Evolutionary conservation across 192 early-diverging fungal genomes (phyloP).

Genomic region (Coemansia sp.): DNA sequence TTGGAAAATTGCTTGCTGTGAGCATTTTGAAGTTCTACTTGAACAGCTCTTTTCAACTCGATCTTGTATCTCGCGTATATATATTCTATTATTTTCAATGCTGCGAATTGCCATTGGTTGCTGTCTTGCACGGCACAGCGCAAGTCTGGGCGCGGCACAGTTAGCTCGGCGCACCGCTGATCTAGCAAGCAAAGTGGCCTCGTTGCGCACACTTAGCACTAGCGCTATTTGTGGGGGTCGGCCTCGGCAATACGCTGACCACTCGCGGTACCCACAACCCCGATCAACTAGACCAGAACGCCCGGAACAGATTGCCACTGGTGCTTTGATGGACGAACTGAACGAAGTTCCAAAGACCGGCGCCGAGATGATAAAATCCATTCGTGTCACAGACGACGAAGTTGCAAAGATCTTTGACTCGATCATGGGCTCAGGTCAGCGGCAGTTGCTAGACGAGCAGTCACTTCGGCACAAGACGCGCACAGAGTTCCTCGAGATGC

Average conservation of each 20-base stretch:
- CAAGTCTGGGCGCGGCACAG: background rate
- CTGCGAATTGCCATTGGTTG: slow-evolving; percentile 22
- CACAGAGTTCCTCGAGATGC: slow-evolving; percentile 35
- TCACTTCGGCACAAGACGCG: slow-evolving; percentile 43
- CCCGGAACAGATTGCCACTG: slow-evolving; percentile 28
- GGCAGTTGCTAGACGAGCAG: slow-evolving; percentile 36
- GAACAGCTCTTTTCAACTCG: slow-evolving; percentile 4
- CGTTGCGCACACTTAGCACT: slow-evolving; percentile 4
- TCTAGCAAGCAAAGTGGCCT: slow-evolving; percentile 10
- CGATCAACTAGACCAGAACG: slow-evolving; percentile 20
- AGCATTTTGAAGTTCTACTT: background rate
- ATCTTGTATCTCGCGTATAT: background rate
- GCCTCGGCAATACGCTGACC: slow-evolving; percentile 30
- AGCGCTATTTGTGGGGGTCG: slow-evolving; percentile 8
- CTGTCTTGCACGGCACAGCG: slow-evolving; percentile 11
- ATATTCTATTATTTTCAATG: slow-evolving; percentile 15
- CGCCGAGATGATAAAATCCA: slow-evolving; percentile 18
- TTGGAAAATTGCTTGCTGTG: background rate
- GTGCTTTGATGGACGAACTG: slow-evolving; percentile 16
- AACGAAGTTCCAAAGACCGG: slow-evolving; percentile 1
- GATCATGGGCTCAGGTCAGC: slow-evolving; percentile 32
- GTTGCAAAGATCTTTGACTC: slow-evolving; percentile 48
- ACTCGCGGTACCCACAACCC: slow-evolving; percentile 40
- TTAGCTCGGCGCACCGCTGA: background rate
- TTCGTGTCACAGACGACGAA: slow-evolving; percentile 46